Evolutionary conservation across 352 stramenopile genomes (phyloP).

Genomic region (Pythium rishiriense): DNA sequence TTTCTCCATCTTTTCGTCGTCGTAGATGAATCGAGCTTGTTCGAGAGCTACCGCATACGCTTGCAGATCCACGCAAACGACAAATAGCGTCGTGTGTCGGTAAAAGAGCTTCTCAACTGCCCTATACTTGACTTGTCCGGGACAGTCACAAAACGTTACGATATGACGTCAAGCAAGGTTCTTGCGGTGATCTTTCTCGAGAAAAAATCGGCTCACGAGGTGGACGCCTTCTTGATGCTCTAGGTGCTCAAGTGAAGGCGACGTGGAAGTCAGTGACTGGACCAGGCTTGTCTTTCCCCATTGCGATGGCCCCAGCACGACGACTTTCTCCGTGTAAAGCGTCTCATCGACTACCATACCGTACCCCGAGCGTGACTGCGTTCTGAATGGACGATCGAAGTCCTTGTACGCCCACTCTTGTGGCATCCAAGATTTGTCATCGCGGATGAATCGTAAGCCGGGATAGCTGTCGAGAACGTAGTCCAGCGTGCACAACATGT

Average conservation of each 20-base stretch:
- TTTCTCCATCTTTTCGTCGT: neutral
- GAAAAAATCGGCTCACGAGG: neutral
- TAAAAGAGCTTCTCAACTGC: constrained; percentile 2
- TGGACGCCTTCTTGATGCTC: constrained; percentile 4
- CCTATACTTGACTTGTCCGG: neutral
- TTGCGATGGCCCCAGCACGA: neutral
- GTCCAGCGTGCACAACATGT: neutral
- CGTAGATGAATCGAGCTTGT: constrained; percentile 3
- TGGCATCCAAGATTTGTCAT: constrained; percentile 10
- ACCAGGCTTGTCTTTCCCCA: constrained; percentile 13
- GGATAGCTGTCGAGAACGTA: constrained; percentile 3
- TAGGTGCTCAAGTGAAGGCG: neutral
- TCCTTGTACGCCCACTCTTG: constrained; percentile 2
- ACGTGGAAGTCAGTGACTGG: constrained; percentile 6
- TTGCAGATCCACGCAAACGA: constrained; percentile 15
- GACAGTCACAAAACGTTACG: constrained; percentile 11
- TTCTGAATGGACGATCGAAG: neutral
- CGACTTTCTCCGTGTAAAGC: constrained; percentile 3
- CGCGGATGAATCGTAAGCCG: neutral
- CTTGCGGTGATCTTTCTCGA: neutral
- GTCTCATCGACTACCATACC: constrained; percentile 3
- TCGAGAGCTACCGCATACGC: constrained; percentile 10
- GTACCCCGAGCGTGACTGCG: neutral
- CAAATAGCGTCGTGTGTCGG: constrained; percentile 2
- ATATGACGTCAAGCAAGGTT: neutral